Base-by-base conservation (phyloP, 169 alveolate genomes). In the Cryptosporidium xiaoi region DNA sequence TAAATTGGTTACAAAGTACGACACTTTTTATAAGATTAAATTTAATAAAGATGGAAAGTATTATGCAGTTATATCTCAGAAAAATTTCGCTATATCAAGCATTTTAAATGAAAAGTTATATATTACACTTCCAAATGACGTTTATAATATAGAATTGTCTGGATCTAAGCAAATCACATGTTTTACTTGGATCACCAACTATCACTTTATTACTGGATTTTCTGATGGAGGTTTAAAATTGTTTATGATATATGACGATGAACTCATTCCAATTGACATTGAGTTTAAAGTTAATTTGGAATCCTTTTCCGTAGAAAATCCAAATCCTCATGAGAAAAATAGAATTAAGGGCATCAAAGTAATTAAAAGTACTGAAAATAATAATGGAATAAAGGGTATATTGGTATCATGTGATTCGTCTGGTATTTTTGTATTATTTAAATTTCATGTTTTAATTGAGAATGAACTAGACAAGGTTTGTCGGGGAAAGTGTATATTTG, bases 21-120 rank as follows among this genome's bases (percentile, higher is more conserved):
- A 62, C 33, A 50, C 58, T 20, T 56, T 71, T 2, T 31, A 64
- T 20, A 3, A 7, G 12, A 34, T 71, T 18, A 71, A 56, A 10
- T 71, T 71, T 27, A 71, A 56, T 44, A 6, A 16, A 0, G 15
- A 12, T 3, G 84, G 84, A 12, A 34, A 20, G 12, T 71, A 56
- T 18, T 71, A 71, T 56, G 67, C 71, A 36, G 58, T 71, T 24
- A 44, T 71, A 40, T 71, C 84, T 18, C 84, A 71, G 36, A 56
- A 34, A 12, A 50, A 55, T 3, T 18, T 71, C 34, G n/a, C 53
- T 5, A 10, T 71, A 36, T 53, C 67, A 5, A 71, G 68, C 34
- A 33, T 71, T 16, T 55, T 33, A 13, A 62, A 71, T 12, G 53
- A 36, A 1, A 50, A 56, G 4, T 56, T 53, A 58, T 56, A 10